phyloP scores from a whole-genome alignment of 116 monocot genomes.

The Phalaenopsis hybrid region DNA sequence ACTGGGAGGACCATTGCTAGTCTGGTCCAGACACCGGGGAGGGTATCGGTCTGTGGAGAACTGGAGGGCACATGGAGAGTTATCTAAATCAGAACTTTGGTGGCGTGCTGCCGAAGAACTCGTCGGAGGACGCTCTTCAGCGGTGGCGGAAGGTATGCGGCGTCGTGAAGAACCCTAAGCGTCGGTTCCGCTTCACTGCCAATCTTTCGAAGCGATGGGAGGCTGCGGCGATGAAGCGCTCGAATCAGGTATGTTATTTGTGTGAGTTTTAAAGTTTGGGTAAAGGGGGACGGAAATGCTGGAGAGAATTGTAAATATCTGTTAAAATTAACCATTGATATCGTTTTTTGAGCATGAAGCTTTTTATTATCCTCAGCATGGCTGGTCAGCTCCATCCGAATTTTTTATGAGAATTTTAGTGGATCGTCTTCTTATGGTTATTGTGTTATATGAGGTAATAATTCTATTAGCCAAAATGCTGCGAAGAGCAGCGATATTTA shows the following conservation, averaged over 20 bases:
- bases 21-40: not conserved
- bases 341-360: not conserved
- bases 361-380: not conserved
- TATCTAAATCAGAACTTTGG: slow-evolving; percentile 22
- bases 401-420: not conserved
- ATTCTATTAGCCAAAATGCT: not conserved
- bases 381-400: not conserved
- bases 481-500: not conserved
- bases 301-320: not conserved
- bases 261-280: not conserved
- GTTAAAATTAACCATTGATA: not conserved
- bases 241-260: slow-evolving; percentile 15
- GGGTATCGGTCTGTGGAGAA: not conserved
- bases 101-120: slow-evolving; percentile 19
- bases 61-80: slow-evolving; percentile 12
- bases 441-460: not conserved
- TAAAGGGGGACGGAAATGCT: not conserved
- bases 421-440: not conserved
- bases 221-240: slow-evolving; percentile 26
- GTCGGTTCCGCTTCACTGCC: slow-evolving; percentile 25
- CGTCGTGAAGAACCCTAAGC: slow-evolving; percentile 28
- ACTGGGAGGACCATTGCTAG: not conserved
- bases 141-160: slow-evolving; percentile 23
- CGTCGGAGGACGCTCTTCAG: slow-evolving; percentile 27
- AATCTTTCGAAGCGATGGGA: slow-evolving; percentile 29